Evolutionary conservation across 106 monocot genomes (phyloP).

Genomic region (Dendrobium nobile): DNA sequence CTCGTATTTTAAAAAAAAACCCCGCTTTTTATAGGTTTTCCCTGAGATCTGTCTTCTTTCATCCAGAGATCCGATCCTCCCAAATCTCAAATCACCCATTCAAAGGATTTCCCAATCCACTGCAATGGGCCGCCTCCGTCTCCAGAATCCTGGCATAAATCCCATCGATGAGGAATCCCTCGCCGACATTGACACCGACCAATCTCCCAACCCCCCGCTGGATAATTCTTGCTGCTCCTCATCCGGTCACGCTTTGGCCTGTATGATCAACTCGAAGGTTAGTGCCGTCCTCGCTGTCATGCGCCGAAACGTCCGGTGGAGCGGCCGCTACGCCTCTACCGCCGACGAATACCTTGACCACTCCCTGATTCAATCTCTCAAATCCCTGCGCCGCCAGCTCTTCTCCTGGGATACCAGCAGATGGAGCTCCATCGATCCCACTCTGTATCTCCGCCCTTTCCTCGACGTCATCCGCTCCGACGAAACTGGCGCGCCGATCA

Average conservation of each 20-base stretch:
- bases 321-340: conserved; percentile 39
- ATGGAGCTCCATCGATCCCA: conserved; percentile 48
- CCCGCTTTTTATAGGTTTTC: neutral
- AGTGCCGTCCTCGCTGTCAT: conserved; percentile 79
- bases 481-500: conserved; percentile 93
- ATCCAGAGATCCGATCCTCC: neutral
- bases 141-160: conserved; percentile 14
- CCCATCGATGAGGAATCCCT: conserved; percentile 12
- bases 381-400: conserved; percentile 51
- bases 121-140: conserved; percentile 15
- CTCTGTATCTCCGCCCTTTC: conserved; percentile 63
- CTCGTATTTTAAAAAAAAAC: neutral
- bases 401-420: conserved; percentile 37
- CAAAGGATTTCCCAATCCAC: neutral
- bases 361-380: conserved; percentile 65
- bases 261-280: conserved; percentile 65
- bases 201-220: neutral
- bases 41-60: neutral
- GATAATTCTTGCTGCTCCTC: conserved; percentile 9
- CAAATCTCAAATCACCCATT: neutral
- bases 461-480: conserved; percentile 88
- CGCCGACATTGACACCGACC: neutral
- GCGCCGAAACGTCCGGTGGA: conserved; percentile 84
- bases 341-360: conserved; percentile 68
- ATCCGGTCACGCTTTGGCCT: conserved; percentile 34